These are phyloP conservation scores for Venturia asperata DNA, from an alignment of 2,329 filamentous ascomycete genomes.

Conservation along the genomic window DNA sequence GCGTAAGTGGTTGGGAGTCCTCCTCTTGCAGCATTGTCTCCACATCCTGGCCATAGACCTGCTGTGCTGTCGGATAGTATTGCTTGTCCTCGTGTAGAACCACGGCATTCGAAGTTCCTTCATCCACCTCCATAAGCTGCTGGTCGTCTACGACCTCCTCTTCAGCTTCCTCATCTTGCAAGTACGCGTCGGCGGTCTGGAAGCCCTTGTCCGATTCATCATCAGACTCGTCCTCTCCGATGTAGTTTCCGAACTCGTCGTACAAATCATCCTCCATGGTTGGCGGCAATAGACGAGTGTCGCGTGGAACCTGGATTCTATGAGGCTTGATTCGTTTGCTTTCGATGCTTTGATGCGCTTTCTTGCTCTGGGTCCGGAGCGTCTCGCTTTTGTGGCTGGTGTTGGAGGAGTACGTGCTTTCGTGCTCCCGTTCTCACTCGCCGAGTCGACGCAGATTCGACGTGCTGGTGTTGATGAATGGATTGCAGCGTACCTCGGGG, in stretches of 20 bases:
- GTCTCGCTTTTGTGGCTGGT: background rate
- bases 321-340: background rate
- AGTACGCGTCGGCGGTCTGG: constrained; percentile 66
- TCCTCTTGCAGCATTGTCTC: constrained; percentile 96
- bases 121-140: constrained; percentile 87
- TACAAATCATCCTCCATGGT: constrained; percentile 73
- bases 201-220: constrained; percentile 74
- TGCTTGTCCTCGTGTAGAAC: constrained; percentile 98
- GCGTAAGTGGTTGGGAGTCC: constrained; percentile 83
- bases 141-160: constrained; percentile 51
- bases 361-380: background rate
- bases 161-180: constrained; percentile 60
- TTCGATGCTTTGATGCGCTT: background rate
- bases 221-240: constrained; percentile 88
- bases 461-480: background rate
- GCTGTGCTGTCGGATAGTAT: constrained; percentile 96
- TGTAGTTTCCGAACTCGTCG: constrained; percentile 99
- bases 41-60: constrained; percentile 89
- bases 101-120: constrained; percentile 92
- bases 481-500: background rate
- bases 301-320: background rate
- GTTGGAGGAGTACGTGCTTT: background rate
- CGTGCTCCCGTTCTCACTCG: background rate
- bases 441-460: background rate
- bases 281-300: constrained; percentile 40